These are phyloP conservation scores for Biancaea sappan DNA, from an alignment of 306 rosid genomes.

Conservation along the genomic window DNA sequence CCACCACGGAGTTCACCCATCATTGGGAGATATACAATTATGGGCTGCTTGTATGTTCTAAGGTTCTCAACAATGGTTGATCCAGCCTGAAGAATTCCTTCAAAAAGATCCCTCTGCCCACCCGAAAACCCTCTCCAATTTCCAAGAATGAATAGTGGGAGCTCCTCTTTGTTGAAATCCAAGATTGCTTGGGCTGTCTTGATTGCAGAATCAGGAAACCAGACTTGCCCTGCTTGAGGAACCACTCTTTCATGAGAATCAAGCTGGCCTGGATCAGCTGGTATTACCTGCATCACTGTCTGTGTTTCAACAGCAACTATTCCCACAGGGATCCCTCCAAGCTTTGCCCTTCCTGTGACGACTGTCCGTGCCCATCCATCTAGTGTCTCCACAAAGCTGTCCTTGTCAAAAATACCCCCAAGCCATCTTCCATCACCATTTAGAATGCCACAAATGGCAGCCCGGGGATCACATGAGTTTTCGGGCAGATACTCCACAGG, in stretches of 20 bases:
- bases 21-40: conserved; percentile 95
- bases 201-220: conserved; percentile 97
- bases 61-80: conserved; percentile 99
- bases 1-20: conserved; percentile 99
- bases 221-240: conserved; percentile 99
- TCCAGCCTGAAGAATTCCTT: conserved; percentile 99
- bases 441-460: conserved; percentile 74
- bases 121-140: conserved; percentile 99
- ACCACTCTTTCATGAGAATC: conserved; percentile 97
- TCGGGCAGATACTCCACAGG: conserved; percentile 83
- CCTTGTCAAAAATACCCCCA: conserved; percentile 95
- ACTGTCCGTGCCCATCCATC: conserved; percentile 99
- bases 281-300: conserved; percentile 95
- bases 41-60: conserved; percentile 91
- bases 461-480: conserved; percentile 95
- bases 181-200: conserved; percentile 93
- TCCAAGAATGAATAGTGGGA: conserved; percentile 95
- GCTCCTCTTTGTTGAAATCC: conserved; percentile 95
- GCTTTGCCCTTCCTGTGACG: conserved; percentile 98
- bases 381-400: conserved; percentile 94
- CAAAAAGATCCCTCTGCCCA: conserved; percentile 98
- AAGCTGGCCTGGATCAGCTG: conserved; percentile 99
- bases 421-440: conserved; percentile 77
- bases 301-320: conserved; percentile 96
- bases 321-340: conserved; percentile 98